Percentiles rank a stretch among this genome's conserved stretches.
Conservation (phyloP, 306 rosid genomes). For the Clitoria ternatea region DNA sequence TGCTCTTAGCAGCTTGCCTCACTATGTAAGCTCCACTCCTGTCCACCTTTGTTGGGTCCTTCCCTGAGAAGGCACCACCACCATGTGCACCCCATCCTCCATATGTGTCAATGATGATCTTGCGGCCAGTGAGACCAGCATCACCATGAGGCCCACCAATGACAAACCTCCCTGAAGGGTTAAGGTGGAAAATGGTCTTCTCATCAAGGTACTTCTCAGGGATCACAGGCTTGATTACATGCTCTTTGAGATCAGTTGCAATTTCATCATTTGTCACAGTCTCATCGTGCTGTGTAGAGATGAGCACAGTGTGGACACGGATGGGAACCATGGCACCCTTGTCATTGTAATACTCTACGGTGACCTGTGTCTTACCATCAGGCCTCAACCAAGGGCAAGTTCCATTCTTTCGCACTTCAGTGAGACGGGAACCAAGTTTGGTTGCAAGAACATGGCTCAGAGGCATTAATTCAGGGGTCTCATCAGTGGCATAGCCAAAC, state of each 20-base stretch:
- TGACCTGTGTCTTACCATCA: conserved; percentile 47
- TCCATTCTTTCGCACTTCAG: conserved; percentile 41
- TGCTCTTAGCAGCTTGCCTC: conserved; percentile 42
- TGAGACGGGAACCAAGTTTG: conserved; percentile 40
- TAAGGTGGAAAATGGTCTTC: conserved; percentile 41
- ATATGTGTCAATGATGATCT: conserved; percentile 43
- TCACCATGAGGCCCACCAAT: conserved; percentile 51
- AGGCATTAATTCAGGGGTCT: conserved; percentile 43
- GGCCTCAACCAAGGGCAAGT: conserved; percentile 49
- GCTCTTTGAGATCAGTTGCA: conserved; percentile 41
- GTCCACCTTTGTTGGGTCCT: conserved; percentile 45
- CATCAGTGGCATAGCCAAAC: conserved; percentile 46
- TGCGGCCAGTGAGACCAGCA: conserved; percentile 44
- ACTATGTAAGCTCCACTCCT: conserved; percentile 47
- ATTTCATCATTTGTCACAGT: conserved; percentile 44
- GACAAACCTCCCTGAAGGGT: conserved; percentile 45
- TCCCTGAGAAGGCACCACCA: conserved; percentile 48
- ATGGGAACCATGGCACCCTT: conserved; percentile 46
- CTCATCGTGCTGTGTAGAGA: conserved; percentile 47
- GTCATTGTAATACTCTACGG: conserved; percentile 43
- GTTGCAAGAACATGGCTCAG: conserved; percentile 49
- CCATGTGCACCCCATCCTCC: conserved; percentile 51
- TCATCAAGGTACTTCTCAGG: conserved; percentile 49
- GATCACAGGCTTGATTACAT: conserved; percentile 44
- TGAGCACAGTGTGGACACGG: conserved; percentile 40